Evolutionary conservation across 208 protist genomes (phyloP), one percentile per base, ranked within the genome.

Genomic region (Strigomonas galati): DNA sequence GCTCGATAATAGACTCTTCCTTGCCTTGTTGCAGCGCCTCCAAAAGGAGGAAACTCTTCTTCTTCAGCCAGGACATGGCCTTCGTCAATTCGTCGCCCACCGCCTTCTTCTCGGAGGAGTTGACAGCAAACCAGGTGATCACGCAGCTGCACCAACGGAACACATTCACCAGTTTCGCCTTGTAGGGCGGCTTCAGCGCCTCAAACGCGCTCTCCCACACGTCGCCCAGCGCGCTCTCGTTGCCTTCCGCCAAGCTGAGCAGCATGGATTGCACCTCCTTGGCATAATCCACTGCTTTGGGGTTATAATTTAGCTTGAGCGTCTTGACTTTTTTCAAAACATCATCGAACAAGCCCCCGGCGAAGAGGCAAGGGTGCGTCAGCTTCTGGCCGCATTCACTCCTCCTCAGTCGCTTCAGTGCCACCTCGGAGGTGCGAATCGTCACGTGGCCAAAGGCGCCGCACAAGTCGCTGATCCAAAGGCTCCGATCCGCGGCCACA

Each of bases 21-120:
- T 76, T 72, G 0, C 76, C 83, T 48, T 94, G 86, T 72, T 96
- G 91, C 23, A 86, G 57, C 12, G 80, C 83, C 65, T 96, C 91
- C 43, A 93, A 70, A 19, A 96, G 74, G n/a, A 94, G 64, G 67
- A 89, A 87, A 0, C 72, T 65, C 64, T 88, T 93, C 48, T 75
- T 76, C 62, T 85, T 82, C 5, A 94, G 65, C 56, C 75, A 79
- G 24, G 89, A 79, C 37, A 94, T 60, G 6, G 77, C 78, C 77
- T 74, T 81, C 23, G 67, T 73, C n/a, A 85, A 35, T 17, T 68
- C 51, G 61, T 55, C 49, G 53, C 52, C 17, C 64, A 24, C 6
- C 69, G 52, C 0, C 21, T 51, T 44, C 37, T 67, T 54, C 1
- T 19, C 17, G 12, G 21, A 37, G 2, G 60, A 31, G n/a, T 53